Conservation (phyloP, 768 basidiomycete species). For the Phanerochaete carnosa region DNA sequence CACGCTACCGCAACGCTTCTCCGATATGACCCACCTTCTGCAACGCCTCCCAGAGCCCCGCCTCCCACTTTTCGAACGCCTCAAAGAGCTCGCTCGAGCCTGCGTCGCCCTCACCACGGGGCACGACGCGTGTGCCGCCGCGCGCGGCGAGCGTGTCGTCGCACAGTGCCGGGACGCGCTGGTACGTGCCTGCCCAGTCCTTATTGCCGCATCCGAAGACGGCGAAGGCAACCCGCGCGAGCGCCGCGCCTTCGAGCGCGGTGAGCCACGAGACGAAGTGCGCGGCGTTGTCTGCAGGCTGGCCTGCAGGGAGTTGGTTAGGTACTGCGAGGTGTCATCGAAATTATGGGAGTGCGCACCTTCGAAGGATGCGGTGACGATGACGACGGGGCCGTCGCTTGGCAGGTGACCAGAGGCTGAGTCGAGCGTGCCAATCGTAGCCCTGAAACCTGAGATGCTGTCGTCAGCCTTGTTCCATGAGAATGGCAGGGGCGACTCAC, state of each 20-base stretch:
- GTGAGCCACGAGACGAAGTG: constrained; percentile 36
- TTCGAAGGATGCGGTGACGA: constrained; percentile 48
- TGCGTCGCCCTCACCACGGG: constrained; percentile 41
- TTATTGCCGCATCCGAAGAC: constrained; percentile 50
- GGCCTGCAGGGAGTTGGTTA: constrained; percentile 13
- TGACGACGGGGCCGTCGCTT: constrained; percentile 41
- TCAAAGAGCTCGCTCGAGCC: constrained; percentile 40
- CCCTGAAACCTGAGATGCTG: constrained; percentile 32
- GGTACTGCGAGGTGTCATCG: not conserved
- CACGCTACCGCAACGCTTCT: not conserved
- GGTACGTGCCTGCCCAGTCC: constrained; percentile 47
- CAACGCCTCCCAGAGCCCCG: constrained; percentile 34
- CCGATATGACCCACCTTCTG: constrained; percentile 23
- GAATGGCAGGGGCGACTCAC: constrained; percentile 24
- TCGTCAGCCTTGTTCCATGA: constrained; percentile 40
- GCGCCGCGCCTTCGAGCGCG: constrained; percentile 22
- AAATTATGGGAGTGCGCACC: constrained; percentile 12
- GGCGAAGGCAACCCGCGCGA: constrained; percentile 34
- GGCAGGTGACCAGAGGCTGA: constrained; percentile 34
- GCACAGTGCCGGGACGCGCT: constrained; percentile 39
- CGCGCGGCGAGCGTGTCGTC: constrained; percentile 31
- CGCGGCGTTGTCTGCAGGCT: constrained; percentile 48
- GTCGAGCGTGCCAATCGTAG: constrained; percentile 39
- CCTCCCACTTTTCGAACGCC: constrained; percentile 41
- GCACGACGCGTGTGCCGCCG: constrained; percentile 35